Conservation (phyloP, 2,329 filamentous ascomycete genomes). For the Podosphaera aphanis region DNA sequence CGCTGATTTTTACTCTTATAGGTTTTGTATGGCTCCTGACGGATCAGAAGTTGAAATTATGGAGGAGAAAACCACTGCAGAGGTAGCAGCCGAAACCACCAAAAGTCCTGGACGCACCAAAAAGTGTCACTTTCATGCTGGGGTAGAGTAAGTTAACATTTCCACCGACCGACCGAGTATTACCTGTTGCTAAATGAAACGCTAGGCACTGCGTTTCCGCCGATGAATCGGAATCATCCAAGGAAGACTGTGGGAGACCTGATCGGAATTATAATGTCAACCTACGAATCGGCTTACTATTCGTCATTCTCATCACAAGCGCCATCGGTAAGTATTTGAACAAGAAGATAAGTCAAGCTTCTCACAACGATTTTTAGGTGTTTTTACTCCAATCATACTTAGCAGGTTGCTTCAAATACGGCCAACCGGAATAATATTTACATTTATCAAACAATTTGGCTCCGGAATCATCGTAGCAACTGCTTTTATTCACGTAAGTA, state of each 20-base stretch:
- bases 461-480: slow-evolving; percentile 52
- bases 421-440: slow-evolving; percentile 30
- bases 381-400: slow-evolving; percentile 41
- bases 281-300: slow-evolving; percentile 46
- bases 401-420: slow-evolving; percentile 2
- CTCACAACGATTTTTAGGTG: slow-evolving; percentile 18
- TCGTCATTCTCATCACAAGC: slow-evolving; percentile 47
- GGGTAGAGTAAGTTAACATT: slow-evolving; percentile 36
- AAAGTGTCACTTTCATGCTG: slow-evolving; percentile 51
- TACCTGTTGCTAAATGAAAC: slow-evolving; percentile 5
- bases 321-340: slow-evolving; percentile 25
- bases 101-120: slow-evolving; percentile 12
- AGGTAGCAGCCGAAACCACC: slow-evolving; percentile 7
- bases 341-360: background rate
- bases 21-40: slow-evolving; percentile 35
- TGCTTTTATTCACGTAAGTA: slow-evolving; percentile 37
- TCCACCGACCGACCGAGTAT: fast-evolving
- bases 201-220: slow-evolving; percentile 10
- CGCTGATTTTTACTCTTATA: slow-evolving; percentile 12
- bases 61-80: slow-evolving; percentile 6
- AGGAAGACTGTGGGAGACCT: slow-evolving; percentile 25
- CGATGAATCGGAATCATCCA: slow-evolving; percentile 4
- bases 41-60: slow-evolving; percentile 37
- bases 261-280: slow-evolving; percentile 40
- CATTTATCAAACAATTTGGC: slow-evolving; percentile 48